These are phyloP conservation scores for Sugiyamaella chiloensis DNA, from an alignment of 805 yeast genomes.

Conservation along the genomic window DNA sequence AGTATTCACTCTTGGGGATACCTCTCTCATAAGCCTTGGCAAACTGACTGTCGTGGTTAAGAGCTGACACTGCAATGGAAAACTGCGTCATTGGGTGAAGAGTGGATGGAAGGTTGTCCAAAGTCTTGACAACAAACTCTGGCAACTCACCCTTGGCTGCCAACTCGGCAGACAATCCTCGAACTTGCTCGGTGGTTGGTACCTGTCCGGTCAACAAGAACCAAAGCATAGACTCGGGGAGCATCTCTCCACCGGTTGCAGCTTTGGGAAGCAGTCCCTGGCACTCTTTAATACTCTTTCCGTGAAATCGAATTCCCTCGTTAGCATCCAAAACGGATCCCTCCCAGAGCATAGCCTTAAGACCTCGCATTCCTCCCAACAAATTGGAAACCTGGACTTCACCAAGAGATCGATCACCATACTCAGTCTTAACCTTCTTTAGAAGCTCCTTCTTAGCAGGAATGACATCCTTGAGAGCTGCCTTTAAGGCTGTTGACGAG, in stretches of 20 bases:
- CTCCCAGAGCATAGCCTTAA: conserved; percentile 74
- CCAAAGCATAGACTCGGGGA: conserved; percentile 70
- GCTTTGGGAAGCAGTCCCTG: conserved; percentile 62
- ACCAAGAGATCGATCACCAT: conserved; percentile 40
- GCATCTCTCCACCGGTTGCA: conserved; percentile 53
- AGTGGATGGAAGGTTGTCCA: conserved; percentile 61
- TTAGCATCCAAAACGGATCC: conserved; percentile 73
- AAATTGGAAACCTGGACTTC: conserved; percentile 44
- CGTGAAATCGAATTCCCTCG: conserved; percentile 76
- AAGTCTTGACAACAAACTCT: conserved; percentile 54
- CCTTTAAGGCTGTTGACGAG: conserved; percentile 30
- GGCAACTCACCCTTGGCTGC: conserved; percentile 67
- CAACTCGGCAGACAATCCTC: conserved; percentile 54
- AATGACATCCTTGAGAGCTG: conserved; percentile 37
- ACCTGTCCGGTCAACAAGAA: conserved; percentile 69
- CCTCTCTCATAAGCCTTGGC: conserved; percentile 72
- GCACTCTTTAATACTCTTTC: conserved; percentile 69
- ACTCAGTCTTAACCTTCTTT: conserved; percentile 39
- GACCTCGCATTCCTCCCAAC: conserved; percentile 78
- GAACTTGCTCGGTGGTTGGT: conserved; percentile 59
- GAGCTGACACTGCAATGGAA: conserved; percentile 69
- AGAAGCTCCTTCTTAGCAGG: conserved; percentile 45
- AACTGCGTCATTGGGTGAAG: conserved; percentile 85
- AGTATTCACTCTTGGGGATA: conserved; percentile 63
- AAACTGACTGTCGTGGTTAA: conserved; percentile 67